Evolutionary conservation across 2,329 filamentous ascomycete genomes (phyloP), one percentile per base, ranked within the genome.

Genomic region (Huntiella bhutanensis): DNA sequence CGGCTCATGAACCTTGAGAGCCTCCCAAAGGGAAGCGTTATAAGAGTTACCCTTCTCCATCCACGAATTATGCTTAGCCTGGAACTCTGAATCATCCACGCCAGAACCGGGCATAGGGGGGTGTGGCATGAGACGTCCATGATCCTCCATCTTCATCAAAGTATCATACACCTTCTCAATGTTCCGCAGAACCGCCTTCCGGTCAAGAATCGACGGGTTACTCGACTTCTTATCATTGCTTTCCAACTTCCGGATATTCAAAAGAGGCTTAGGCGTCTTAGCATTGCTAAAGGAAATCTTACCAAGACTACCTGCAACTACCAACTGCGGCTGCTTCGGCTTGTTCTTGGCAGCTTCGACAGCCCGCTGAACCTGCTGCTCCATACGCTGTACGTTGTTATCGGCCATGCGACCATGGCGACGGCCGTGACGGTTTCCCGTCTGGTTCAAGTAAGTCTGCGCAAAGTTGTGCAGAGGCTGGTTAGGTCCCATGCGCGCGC

Each of bases 261-360:
- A 76, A 48, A 96, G 68, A 12, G 88, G 86, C 62, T 93, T 91
- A 0, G 91, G 91, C 0, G 91, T 94, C 68, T 96, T 98, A 41
- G 91, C 85, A 57, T 98, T 98, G 68, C 88, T 95, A 65, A 96
- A 98, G 0, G 88, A 93, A 49, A 98, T 98, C 67, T 96, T 98
- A 53, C 91, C 91, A 43, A 98, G 65, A 57, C 86, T 95, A 19
- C 91, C 91, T 58, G 95, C 88, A 49, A 98, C 88, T 15, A 96
- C 87, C 6, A 98, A 71, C 60, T 95, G 87, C 57, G 92, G 93
- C 58, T 93, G 95, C 69, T 98, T 98, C 10, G 91, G 91, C 62
- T 93, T 88, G 50, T 86, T 84, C 66, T 96, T 98, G 45, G 91
- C 91, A 1, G 91, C 91, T 58, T 98, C 91, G 0, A 98, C 91